These are phyloP conservation scores for Coemansia sp. DNA, from an alignment of 192 early-diverging fungal species.

Conservation along the genomic window DNA sequence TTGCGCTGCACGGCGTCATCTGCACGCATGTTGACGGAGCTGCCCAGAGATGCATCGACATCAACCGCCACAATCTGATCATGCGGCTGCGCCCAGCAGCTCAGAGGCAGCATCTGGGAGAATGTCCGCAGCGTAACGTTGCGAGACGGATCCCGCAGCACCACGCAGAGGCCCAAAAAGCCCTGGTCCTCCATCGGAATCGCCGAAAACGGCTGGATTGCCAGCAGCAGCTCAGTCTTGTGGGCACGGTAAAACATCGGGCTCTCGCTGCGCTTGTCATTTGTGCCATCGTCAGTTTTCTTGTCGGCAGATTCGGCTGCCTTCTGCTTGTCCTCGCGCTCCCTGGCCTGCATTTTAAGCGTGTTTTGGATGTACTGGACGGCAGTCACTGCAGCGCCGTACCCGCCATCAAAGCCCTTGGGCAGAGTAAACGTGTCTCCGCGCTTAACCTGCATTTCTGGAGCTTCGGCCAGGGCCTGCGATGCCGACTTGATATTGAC, in stretches of 20 bases:
- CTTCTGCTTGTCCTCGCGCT: neutral
- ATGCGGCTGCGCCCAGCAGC: conserved; percentile 49
- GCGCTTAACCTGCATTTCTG: conserved; percentile 48
- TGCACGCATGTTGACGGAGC: conserved; percentile 30
- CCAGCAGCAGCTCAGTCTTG: conserved; percentile 45
- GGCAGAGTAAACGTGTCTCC: conserved; percentile 54
- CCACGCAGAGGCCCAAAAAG: conserved; percentile 40
- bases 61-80: conserved; percentile 54
- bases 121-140: conserved; percentile 44
- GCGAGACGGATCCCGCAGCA: conserved; percentile 43
- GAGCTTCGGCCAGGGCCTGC: conserved; percentile 25
- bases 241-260: conserved; percentile 47
- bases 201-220: conserved; percentile 48
- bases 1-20: conserved; percentile 43
- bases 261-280: conserved; percentile 18
- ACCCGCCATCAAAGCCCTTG: conserved; percentile 54
- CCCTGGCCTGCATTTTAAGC: conserved; percentile 12
- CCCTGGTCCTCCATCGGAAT: conserved; percentile 53
- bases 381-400: conserved; percentile 46
- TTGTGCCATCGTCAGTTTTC: neutral
- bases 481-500: conserved; percentile 43
- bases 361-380: conserved; percentile 46
- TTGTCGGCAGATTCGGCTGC: neutral
- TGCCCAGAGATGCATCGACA: conserved; percentile 44
- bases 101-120: conserved; percentile 55